Base-by-base conservation (phyloP, 768 basidiomycete species). In the Termitomyces sp. region DNA sequence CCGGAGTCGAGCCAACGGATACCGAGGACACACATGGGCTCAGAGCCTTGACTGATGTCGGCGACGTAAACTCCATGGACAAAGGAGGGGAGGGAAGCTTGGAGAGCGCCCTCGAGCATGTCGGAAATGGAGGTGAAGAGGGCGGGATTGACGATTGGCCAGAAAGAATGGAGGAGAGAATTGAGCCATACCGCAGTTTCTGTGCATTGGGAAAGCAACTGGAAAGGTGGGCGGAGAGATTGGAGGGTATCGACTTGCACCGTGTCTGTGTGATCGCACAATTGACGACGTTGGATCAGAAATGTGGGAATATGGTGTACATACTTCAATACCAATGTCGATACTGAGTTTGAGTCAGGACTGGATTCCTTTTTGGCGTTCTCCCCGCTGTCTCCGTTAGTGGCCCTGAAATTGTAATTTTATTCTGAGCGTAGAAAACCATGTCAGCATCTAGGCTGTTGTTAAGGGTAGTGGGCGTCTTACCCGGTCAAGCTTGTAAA, bases 121-220 rank as follows among this genome's bases (percentile, higher is more conserved):
- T 91, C 89, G 15, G 83, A 76, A 38, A 85, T 59, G 5, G 81
- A 74, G 8, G 72, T 74, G 71, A 87, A 86, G 54, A 91, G 76
- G 31, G 84, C 78, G 3, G 91, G 89, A 68, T 91, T 89, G 62
- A 91, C 74, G 60, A 91, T 80, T 0, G 89, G 88, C 91, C 91
- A 92, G 10, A 92, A 70, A 2, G 82, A 79, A 43, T 76, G 71
- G 31, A 88, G 72, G 56, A 91, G 70, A 4, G 83, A 74, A 71
- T 91, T 91, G 38, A 90, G 78, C 91, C 90, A 92, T 25, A 65
- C 58, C 20, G 78, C 76, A 3, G 74, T 70, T 67, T 81, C 79
- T 1, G 77, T 73, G 0, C 63, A 57, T 57, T 54, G 45, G 46
- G 34, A 36, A 43, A 45, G 43, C 6, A 20, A 5, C 42, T 56